Percentiles rank a stretch among this genome's conserved stretches.
These are phyloP conservation scores for Saccharum officinarum DNA, from an alignment of 176 grass and related monocot genomes.

Conservation along the genomic window DNA sequence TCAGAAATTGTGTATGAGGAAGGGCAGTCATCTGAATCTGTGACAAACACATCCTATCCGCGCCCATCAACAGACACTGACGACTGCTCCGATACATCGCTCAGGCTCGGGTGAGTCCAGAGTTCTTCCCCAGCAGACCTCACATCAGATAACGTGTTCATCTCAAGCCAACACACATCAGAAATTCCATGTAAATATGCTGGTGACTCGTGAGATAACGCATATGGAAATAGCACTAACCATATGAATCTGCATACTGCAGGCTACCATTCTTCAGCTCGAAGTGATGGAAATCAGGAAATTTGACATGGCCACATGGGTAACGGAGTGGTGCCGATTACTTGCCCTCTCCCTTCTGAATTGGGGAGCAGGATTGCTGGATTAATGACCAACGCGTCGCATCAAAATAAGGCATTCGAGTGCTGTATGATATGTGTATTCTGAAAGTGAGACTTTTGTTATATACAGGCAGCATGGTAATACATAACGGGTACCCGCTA, in stretches of 20 bases:
- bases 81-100: slow-evolving; percentile 53
- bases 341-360: background rate
- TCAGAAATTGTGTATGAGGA: slow-evolving; percentile 54
- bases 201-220: background rate
- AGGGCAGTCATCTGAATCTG: slow-evolving; percentile 67
- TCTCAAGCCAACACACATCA: background rate
- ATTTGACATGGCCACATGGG: background rate
- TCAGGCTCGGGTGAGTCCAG: slow-evolving; percentile 64
- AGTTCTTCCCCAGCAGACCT: too few species aligned
- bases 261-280: slow-evolving; percentile 47
- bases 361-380: background rate
- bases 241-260: slow-evolving; percentile 7
- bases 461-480: slow-evolving; percentile 4
- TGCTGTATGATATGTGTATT: slow-evolving; percentile 38
- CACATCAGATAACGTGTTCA: too few species aligned
- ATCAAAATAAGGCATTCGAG: slow-evolving; percentile 33
- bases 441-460: slow-evolving; percentile 27
- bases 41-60: slow-evolving; percentile 48
- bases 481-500: background rate
- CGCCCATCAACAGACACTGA: slow-evolving; percentile 32
- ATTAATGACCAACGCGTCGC: background rate
- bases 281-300: slow-evolving; percentile 39
- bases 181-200: background rate
- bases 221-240: background rate
- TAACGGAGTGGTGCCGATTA: background rate